A percentile compares a stretch with the other conserved stretches of the same genome.
These are phyloP conservation scores for Cadophora luteo-olivacea DNA, from an alignment of 2,329 filamentous ascomycete species.

Conservation along the genomic window DNA sequence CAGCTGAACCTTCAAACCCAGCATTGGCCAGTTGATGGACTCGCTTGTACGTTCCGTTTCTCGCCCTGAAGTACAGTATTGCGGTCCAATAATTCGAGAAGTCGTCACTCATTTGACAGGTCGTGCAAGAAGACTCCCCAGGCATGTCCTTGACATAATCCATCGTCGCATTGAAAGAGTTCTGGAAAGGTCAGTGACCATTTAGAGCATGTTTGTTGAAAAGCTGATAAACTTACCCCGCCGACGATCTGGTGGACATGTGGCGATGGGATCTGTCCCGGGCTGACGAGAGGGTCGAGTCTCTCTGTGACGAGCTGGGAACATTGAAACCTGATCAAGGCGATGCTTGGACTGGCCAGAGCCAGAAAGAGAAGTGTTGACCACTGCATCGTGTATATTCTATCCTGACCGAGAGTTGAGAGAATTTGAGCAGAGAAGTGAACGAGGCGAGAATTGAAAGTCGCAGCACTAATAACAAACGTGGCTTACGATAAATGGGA, in stretches of 20 bases:
- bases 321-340: slow-evolving; percentile 32
- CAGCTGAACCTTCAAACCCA: slow-evolving; percentile 35
- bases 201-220: background rate
- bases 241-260: slow-evolving; percentile 31
- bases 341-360: background rate
- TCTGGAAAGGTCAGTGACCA: slow-evolving; percentile 29
- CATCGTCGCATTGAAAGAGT: slow-evolving; percentile 51
- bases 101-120: slow-evolving; percentile 46
- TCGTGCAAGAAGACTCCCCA: slow-evolving; percentile 43
- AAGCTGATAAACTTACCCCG: slow-evolving; percentile 24
- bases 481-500: background rate
- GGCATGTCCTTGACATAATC: slow-evolving; percentile 41
- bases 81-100: slow-evolving; percentile 46
- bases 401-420: background rate
- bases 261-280: slow-evolving; percentile 25
- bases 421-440: background rate
- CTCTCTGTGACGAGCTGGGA: slow-evolving; percentile 33
- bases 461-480: background rate
- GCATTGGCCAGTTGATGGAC: slow-evolving; percentile 38
- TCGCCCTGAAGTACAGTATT: slow-evolving; percentile 41
- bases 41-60: slow-evolving; percentile 43
- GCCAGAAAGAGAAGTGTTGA: background rate
- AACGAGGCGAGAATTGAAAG: background rate
- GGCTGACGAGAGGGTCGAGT: slow-evolving; percentile 32
- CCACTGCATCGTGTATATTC: background rate